A percentile compares a stretch with the other conserved stretches of the same genome.
Conservation (phyloP, 1,284 basidiomycete genomes). For the Agroathelia rolfsii region DNA sequence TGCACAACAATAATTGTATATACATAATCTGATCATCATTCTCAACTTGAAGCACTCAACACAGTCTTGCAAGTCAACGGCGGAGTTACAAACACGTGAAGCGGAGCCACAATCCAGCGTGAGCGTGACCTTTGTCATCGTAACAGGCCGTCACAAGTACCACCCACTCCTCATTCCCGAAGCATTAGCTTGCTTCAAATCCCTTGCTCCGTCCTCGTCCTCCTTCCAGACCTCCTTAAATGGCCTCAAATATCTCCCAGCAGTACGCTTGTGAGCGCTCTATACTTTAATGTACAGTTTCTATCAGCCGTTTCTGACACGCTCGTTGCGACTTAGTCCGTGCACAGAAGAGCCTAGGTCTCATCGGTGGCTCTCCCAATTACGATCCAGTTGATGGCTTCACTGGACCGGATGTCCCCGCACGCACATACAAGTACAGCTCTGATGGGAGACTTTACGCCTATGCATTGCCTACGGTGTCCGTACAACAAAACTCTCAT, state of each 20-base stretch:
- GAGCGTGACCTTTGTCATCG: no score
- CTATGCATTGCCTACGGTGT: slow-evolving; percentile 71
- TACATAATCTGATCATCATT: no score
- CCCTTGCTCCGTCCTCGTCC: slow-evolving; percentile 22
- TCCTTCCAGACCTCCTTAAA: slow-evolving; percentile 26
- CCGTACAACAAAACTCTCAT: slow-evolving; percentile 21
- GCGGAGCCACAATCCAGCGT: no score
- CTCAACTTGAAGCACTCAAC: no score
- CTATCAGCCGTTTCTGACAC: slow-evolving; percentile 7
- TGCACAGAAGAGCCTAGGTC: slow-evolving; percentile 86
- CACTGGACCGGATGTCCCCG: slow-evolving; percentile 53
- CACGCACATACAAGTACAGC: slow-evolving; percentile 78
- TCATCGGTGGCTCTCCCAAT: slow-evolving; percentile 74
- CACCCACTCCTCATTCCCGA: slow-evolving; percentile 27
- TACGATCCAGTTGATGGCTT: slow-evolving; percentile 67
- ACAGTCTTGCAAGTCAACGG: no score
- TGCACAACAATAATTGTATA: no score
- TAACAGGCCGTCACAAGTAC: slow-evolving; percentile 3
- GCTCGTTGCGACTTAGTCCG: slow-evolving; percentile 46
- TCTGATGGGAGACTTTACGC: slow-evolving; percentile 82
- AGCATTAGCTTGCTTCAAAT: slow-evolving; percentile 80
- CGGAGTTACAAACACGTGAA: no score
- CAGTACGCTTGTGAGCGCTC: slow-evolving; percentile 69
- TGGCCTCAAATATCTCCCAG: slow-evolving; percentile 60
- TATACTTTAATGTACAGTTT: slow-evolving; percentile 8